phyloP scores from a whole-genome alignment of 495 filamentous ascomycete genomes.

The Bryoglossum gracile region DNA sequence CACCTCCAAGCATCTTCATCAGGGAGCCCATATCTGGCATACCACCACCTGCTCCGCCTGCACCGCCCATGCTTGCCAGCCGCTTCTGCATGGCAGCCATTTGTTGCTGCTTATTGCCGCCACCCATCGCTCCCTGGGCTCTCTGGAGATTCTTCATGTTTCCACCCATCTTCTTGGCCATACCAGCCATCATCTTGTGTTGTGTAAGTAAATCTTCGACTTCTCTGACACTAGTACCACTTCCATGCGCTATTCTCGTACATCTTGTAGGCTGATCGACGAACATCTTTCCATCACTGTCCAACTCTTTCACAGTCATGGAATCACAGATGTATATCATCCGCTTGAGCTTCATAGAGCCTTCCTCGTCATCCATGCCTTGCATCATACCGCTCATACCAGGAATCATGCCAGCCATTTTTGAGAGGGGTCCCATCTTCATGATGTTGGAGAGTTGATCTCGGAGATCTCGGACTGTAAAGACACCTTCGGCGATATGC shows the following conservation, averaged over 20 bases:
- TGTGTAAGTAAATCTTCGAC: constrained; percentile 97
- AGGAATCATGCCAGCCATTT: constrained; percentile 99
- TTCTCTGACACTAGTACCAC: constrained; percentile 85
- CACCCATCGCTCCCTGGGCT: constrained; percentile 83
- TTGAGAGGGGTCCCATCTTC: constrained; percentile 98
- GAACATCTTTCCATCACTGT: constrained; percentile 91
- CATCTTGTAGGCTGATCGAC: constrained; percentile 88
- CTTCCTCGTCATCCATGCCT: constrained; percentile 95
- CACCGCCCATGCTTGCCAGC: constrained; percentile 84
- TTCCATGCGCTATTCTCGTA: constrained; percentile 84
- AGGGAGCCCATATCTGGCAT: constrained; percentile 76
- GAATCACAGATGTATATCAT: constrained; percentile 99
- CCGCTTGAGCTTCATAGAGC: constrained; percentile 81
- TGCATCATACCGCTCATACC: constrained; percentile 88
- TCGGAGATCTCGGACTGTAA: constrained; percentile 88
- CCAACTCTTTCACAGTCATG: constrained; percentile 93
- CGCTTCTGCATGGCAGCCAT: constrained; percentile 97
- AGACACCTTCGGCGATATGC: constrained; percentile 93
- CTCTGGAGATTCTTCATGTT: constrained; percentile 95
- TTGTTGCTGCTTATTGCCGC: constrained; percentile 81
- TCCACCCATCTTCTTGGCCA: constrained; percentile 98
- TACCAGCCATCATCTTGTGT: constrained; percentile 96
- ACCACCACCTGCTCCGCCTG: constrained; percentile 43
- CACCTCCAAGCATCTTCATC: constrained; percentile 77
- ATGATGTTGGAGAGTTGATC: constrained; percentile 97